Conservation (phyloP, 1,139 yeast species). For the Lodderomyces margitis region DNA sequence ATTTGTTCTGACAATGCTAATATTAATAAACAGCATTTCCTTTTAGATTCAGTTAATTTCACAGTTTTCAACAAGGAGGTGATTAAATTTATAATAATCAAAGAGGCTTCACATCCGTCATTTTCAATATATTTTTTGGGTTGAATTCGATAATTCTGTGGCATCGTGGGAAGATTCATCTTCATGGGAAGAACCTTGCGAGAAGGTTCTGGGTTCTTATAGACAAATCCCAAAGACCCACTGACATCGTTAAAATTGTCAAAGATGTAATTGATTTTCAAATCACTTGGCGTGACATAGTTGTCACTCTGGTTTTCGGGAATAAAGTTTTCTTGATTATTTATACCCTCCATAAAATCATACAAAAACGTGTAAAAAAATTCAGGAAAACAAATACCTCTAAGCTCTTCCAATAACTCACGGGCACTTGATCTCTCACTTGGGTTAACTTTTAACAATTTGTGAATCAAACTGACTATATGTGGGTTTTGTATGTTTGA, state of each 20-base stretch:
- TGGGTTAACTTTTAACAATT: conserved; percentile 68
- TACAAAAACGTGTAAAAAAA: conserved; percentile 71
- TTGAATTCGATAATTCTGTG: conserved; percentile 40
- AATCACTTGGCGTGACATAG: conserved; percentile 47
- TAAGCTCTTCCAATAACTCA: conserved; percentile 50
- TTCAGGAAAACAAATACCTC: conserved; percentile 59
- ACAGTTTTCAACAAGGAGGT: conserved; percentile 67
- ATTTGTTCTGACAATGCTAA: conserved; percentile 74
- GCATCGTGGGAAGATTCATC: conserved; percentile 52
- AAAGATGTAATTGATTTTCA: conserved; percentile 57
- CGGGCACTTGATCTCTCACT: conserved; percentile 53
- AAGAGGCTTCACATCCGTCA: conserved; percentile 49
- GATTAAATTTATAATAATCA: conserved; percentile 62
- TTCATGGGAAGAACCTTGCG: conserved; percentile 34
- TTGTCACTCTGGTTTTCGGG: conserved; percentile 17
- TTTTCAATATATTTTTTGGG: conserved; percentile 17
- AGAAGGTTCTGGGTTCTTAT: conserved; percentile 13
- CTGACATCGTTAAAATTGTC: conserved; percentile 54
- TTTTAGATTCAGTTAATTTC: conserved; percentile 57
- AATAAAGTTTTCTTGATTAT: conserved; percentile 22
- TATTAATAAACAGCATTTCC: conserved; percentile 74
- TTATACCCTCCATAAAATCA: conserved; percentile 53
- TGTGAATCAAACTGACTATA: conserved; percentile 39
- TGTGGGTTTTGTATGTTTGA: conserved; percentile 50
- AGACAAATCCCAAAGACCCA: conserved; percentile 44